Base-by-base conservation (phyloP, 1,139 yeast species). In the Lodderomyces theae region DNA sequence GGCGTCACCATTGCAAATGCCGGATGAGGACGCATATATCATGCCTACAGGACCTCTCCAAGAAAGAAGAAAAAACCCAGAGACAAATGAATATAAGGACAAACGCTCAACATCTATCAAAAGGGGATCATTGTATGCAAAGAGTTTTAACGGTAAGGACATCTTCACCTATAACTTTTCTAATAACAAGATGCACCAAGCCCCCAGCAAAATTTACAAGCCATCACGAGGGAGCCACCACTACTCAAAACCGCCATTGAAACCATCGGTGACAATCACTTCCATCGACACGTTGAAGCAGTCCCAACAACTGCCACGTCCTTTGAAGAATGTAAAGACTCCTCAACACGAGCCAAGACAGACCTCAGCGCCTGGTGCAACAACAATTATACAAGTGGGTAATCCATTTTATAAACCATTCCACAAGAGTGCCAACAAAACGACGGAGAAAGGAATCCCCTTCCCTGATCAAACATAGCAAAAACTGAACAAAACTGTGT, bases 261-360 rank as follows among this genome's bases (percentile, higher is more conserved):
- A 58, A 42, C 64, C 64, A 2, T 48, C 53, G 6, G 62, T 60
- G 12, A 56, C 60, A 13, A 58, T 59, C 16, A 56, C 61, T 5
- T 55, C 63, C 19, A 54, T 61, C 11, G 47, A 46, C 18, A 44
- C 46, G 2, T 38, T 50, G 16, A 24, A 31, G 12, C 47, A 39
- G 3, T 36, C 47, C 13, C 39, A 39, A 21, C 39, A 37, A 19
- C 5, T 4, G 3, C 29, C 45, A 16, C 34, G 42, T 30, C 38
- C 47, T 15, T 13, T 38, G 8, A 38, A 33, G 5, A 2, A n/a
- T n/a, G n/a, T 18, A 7, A 10, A 5, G 5, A 3, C 31, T 15
- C 16, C 29, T n/a, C 29, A 9, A 11, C 5, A 15, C 10, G 10
- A 15, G 6, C 7, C 17, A n/a, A 4, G 8, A 25, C 13, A 4